phyloP scores from a whole-genome alignment of 1,284 basidiomycete species.

The Chalciporus sp. region DNA sequence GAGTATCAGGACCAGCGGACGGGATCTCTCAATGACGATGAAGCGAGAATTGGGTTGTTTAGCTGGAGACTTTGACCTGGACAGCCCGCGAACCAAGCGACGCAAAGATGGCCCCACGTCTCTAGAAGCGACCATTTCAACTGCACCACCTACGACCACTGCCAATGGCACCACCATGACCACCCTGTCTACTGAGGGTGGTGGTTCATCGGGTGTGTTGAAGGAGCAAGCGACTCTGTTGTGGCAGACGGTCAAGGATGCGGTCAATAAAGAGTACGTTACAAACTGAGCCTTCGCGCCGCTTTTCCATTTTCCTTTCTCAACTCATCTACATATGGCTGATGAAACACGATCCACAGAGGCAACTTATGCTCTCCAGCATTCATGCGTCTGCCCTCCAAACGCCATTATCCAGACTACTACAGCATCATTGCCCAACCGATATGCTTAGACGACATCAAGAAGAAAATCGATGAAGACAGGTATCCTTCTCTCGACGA shows the following conservation, averaged over 20 bases:
- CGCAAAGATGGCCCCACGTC: slow-evolving; percentile 55
- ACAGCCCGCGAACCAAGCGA: slow-evolving; percentile 69
- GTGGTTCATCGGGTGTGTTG: slow-evolving; percentile 32
- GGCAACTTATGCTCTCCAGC: slow-evolving; percentile 68
- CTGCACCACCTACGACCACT: slow-evolving; percentile 29
- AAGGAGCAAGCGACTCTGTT: slow-evolving; percentile 48
- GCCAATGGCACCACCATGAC: slow-evolving; percentile 28
- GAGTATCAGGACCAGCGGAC: slow-evolving; percentile 17
- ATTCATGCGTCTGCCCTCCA: slow-evolving; percentile 79
- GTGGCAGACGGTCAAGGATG: slow-evolving; percentile 77
- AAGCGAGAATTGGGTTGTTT: slow-evolving; percentile 65
- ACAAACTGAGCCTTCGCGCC: slow-evolving; percentile 37
- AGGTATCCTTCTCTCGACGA: slow-evolving; percentile 70
- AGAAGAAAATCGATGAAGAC: slow-evolving; percentile 68
- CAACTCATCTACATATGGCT: slow-evolving; percentile 30
- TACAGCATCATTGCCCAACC: slow-evolving; percentile 76
- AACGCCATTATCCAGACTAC: slow-evolving; percentile 88
- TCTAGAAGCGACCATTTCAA: slow-evolving; percentile 21
- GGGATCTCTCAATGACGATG: slow-evolving; percentile 47
- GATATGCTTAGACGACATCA: slow-evolving; percentile 86
- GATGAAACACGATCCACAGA: slow-evolving; percentile 40
- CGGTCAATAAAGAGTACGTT: slow-evolving; percentile 82
- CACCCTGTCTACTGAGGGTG: slow-evolving; percentile 26
- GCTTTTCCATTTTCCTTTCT: slow-evolving; percentile 37
- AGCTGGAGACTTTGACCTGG: slow-evolving; percentile 50